Evolutionary conservation across 2,329 filamentous ascomycete species (phyloP), one percentile per base, ranked within the genome.

Genomic region (Exophiala sp.): DNA sequence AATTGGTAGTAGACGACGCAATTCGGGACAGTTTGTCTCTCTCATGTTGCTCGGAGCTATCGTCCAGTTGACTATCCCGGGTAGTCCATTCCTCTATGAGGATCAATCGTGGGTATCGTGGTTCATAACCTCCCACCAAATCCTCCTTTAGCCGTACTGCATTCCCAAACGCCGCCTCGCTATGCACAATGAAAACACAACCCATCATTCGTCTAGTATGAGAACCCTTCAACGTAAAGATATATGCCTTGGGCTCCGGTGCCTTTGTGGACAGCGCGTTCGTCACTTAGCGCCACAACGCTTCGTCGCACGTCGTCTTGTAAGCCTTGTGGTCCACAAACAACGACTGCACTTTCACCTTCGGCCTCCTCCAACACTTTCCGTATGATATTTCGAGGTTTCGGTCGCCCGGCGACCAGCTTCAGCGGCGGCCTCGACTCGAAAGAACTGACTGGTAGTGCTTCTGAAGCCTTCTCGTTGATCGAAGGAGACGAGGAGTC

Each of bases 231-330:
- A 0, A 74, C 74, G 65, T 81, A 78, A 24, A 82, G 62, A 62
- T 76, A 81, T 22, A 83, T 76, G 0, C 81, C 81, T 62, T 83
- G 80, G 11, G 81, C 81, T 0, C 80, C 80, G 0, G 78, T 83
- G 1, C 81, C 81, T 63, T 84, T 84, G 58, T 83, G 80, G 37
- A 84, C 79, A 2, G 79, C 81, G 23, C 81, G 70, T 64, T 85
- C 81, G 62, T 85, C 80, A 56, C 78, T 81, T 35, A 84, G 58
- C 7, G 62, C 69, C 2, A 78, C 78, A 1, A 79, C 78, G 48
- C 69, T 73, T 11, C 70, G 73, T 49, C 80, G 72, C 3, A 80
- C 75, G 54, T 77, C 72, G n/a, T 74, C 70, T 2, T 76, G 73
- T 40, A 84, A 61, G 0, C 76, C 74, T 1, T 66, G 62, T 0